Conservation (phyloP, 768 basidiomycete genomes). For the Asterophora lycoperdoides region DNA sequence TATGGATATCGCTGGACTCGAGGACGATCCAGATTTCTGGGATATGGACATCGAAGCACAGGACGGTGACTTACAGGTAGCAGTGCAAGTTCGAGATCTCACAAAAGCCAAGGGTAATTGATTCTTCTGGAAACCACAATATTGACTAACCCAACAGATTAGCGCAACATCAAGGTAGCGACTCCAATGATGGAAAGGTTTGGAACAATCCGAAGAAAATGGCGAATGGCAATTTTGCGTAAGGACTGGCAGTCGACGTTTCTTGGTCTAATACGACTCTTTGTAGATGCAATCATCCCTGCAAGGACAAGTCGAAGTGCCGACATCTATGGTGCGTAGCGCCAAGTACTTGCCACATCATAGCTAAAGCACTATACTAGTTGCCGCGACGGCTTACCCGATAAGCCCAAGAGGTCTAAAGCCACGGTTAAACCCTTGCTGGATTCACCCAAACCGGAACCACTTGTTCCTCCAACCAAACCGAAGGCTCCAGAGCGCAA, state of each 20-base stretch:
- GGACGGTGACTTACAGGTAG: conserved; percentile 22
- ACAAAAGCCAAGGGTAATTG: conserved; percentile 24
- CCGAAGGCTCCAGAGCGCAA: conserved; percentile 18
- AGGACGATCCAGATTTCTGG: conserved; percentile 70
- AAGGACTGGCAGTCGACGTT: conserved; percentile 16
- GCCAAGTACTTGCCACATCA: background rate
- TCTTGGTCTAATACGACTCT: background rate
- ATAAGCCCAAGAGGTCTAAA: conserved; percentile 35
- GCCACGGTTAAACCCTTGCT: conserved; percentile 10
- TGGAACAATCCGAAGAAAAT: conserved; percentile 31
- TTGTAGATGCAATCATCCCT: conserved; percentile 73
- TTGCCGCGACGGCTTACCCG: conserved; percentile 65
- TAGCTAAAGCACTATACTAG: conserved; percentile 31
- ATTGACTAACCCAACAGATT: background rate
- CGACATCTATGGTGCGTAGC: conserved; percentile 66
- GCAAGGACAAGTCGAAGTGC: conserved; percentile 74
- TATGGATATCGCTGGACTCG: conserved; percentile 59
- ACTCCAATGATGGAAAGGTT: background rate
- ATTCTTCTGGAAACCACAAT: background rate
- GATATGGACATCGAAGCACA: conserved; percentile 43
- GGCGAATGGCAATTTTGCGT: conserved; percentile 65
- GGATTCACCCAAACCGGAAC: background rate
- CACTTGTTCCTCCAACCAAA: conserved; percentile 10
- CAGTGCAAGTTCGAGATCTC: conserved; percentile 28
- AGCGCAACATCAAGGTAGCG: background rate